Evolutionary conservation across 306 rosid genomes (phyloP).

Genomic region (Inga oerstediana): DNA sequence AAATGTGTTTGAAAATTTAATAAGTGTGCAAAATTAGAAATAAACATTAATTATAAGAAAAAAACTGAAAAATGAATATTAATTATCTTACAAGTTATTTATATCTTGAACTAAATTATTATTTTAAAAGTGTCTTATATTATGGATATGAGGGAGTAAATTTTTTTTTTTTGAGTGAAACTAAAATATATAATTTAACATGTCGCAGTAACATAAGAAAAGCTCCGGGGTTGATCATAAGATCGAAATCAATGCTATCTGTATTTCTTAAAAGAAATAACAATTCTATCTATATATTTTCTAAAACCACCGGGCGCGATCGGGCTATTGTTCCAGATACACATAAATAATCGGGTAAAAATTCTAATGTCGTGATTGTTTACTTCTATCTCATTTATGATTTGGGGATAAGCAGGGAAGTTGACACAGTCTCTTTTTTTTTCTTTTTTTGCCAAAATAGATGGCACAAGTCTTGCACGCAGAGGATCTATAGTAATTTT

Average conservation of each 20-base stretch:
- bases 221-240: neutral
- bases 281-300: neutral
- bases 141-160: too few relatives aligned
- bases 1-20: too few relatives aligned
- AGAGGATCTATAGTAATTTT: neutral
- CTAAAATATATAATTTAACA: neutral
- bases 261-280: too few relatives aligned
- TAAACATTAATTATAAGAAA: too few relatives aligned
- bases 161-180: too few relatives aligned
- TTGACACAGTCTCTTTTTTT: neutral
- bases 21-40: too few relatives aligned
- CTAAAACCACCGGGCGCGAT: too few relatives aligned
- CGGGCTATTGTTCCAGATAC: neutral
- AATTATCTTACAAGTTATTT: too few relatives aligned
- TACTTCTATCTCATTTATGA: neutral
- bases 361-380: neutral
- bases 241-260: neutral
- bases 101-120: too few relatives aligned
- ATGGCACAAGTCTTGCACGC: neutral
- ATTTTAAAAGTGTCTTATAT: too few relatives aligned
- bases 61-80: too few relatives aligned
- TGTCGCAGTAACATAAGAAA: neutral
- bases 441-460: too few relatives aligned
- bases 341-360: neutral
- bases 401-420: neutral